Conservation (phyloP, 306 rosid genomes). For the Ceratonia siliqua region DNA sequence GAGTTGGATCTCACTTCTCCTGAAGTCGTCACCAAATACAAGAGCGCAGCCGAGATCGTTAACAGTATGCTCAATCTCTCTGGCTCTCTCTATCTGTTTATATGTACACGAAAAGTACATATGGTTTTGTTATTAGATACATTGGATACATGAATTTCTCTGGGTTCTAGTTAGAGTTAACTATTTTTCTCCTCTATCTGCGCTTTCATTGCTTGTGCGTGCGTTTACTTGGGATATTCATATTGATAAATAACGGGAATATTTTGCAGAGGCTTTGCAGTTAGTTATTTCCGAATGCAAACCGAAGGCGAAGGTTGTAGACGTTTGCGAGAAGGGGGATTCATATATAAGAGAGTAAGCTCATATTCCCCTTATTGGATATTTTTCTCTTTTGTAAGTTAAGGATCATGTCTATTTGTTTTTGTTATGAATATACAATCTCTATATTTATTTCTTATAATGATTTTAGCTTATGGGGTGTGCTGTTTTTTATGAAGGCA, state of each 20-base stretch:
- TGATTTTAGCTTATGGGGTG: slow-evolving; percentile 42
- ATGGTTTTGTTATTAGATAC: neutral
- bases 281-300: slow-evolving; percentile 73
- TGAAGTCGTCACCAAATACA: slow-evolving; percentile 75
- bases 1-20: slow-evolving; percentile 74
- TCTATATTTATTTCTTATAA: neutral
- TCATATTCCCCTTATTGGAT: neutral
- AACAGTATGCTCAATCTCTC: slow-evolving; percentile 49
- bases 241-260: neutral
- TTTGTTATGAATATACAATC: neutral
- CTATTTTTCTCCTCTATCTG: too few species aligned
- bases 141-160: neutral
- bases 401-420: too few species aligned
- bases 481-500: slow-evolving; percentile 54
- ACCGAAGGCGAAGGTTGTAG: slow-evolving; percentile 80
- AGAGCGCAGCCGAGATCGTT: slow-evolving; percentile 65
- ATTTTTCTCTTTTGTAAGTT: neutral
- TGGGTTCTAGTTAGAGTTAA: neutral
- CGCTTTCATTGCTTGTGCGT: neutral
- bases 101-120: neutral
- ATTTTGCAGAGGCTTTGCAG: slow-evolving; percentile 75
- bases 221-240: neutral
- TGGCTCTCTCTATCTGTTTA: neutral
- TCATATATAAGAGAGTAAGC: slow-evolving; percentile 79
- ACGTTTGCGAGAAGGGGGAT: slow-evolving; percentile 83